Evolutionary conservation across 306 rosid species (phyloP), one percentile per base, ranked within the genome.

Genomic region (Acacia confusa): DNA sequence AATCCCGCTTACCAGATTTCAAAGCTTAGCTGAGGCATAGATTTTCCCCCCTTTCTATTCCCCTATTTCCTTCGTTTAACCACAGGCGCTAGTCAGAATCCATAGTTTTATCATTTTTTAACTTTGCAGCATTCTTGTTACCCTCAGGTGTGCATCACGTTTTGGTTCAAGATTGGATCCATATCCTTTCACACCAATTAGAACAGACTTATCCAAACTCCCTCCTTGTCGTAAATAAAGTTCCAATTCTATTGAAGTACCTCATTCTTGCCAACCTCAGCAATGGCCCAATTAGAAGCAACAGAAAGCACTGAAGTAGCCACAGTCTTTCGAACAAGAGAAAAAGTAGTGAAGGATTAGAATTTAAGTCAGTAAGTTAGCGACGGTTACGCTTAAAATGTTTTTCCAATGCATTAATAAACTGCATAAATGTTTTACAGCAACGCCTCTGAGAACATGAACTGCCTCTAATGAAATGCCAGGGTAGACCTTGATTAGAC

Each of bases 261-360:
- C 38, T 30, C 19, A 73, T 50, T 73, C 10, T 9, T 30, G 4
- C 30, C 45, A 72, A 72, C 27, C 63, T 28, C 25, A 48, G 28
- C 44, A 48, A 47, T 17, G 27, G 61, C 8, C 7, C 24, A 7
- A 2, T 72, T 48, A 50, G 40, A 63, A 63, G 20, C 6, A 53
- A 17, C 36, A 72, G 15, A 50, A 28, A 72, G 19, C 3, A 27
- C 10, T 72, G 16, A 48, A 72, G 60, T 32, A 30, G 17, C 24
- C 43, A 25, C 28, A 30, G 77, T 50, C 77, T 58, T 73, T 50
- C 45, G 10, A 48, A 72, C 40, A 25, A 9, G 76, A 72, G 76
- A 27, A 44, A 72, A 22, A 72, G 68, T 38, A 1, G 68, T 61
- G 38, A 27, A 27, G 38, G 38, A 61, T 14, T 14, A 61, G 14